Base-by-base conservation (phyloP, 2,329 filamentous ascomycete genomes). In the Aspergillus alliaceus region DNA sequence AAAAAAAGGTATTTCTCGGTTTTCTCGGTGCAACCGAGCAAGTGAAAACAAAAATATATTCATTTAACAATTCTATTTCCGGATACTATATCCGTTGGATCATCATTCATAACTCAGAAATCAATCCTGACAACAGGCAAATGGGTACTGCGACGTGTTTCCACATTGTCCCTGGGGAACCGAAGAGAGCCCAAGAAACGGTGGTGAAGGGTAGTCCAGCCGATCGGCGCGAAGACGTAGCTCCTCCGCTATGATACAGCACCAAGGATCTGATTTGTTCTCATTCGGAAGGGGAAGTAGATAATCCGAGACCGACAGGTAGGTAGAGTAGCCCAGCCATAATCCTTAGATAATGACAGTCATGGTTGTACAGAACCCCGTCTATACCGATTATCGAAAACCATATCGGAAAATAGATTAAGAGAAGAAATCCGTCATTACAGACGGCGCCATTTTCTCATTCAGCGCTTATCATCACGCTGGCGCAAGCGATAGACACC, bases 401-500 rank as follows among this genome's bases (percentile, higher is more conserved):
- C 22, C 20, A 12, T 25, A 24, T 25, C 15, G 11, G 25, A 22
- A 22, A 15, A n/a, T 15, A 25, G 22, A n/a, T n/a, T n/a, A 9
- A n/a, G 40, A 44, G 14, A n/a, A 44, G 6, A 29, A 24, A 44
- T 27, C 24, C 40, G 8, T 44, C 15, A 27, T 0, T 3, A 12
- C 0, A 7, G 40, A 27, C 24, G 24, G 40, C n/a, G 11, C 24
- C 40, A 44, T 7, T 11, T 44, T 8, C 9, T n/a, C 24, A 29
- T 27, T 70, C 66, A 72, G 57, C 61, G 58, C 50, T 69, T 68
- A 54, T 67, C 68, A 4, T 68, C 68, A 15, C 63, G 46, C 46
- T 62, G 59, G 48, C 65, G 66, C n/a, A 77, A 39, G 57, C 70
- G 72, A 32, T 74, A 72, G 20, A 77, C 68, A 37, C 73, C 73